These are phyloP conservation scores for Pleurotus tuber-regium DNA, from an alignment of 768 basidiomycete species.

Conservation along the genomic window DNA sequence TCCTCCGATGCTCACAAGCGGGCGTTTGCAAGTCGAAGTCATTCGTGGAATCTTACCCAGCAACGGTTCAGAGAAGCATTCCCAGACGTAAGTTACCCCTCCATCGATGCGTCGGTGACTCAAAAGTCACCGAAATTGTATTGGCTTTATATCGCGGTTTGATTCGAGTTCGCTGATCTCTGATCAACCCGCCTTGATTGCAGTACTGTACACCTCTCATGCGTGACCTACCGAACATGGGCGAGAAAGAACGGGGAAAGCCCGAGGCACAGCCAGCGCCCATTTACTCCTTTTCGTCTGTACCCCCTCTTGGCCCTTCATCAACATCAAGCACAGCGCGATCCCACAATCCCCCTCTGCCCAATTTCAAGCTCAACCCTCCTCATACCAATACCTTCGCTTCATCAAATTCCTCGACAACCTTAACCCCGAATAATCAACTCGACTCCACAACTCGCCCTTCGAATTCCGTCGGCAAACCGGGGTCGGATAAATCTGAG, in stretches of 20 bases:
- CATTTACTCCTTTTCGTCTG: slow-evolving; percentile 15
- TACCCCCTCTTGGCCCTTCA: slow-evolving; percentile 15
- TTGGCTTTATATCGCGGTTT: slow-evolving; percentile 6
- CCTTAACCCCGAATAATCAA: background rate
- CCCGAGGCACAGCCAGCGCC: slow-evolving; percentile 28
- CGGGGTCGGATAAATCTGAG: slow-evolving; percentile 21
- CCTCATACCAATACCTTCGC: slow-evolving; percentile 15
- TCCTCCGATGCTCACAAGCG: slow-evolving; percentile 79
- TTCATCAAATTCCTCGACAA: slow-evolving; percentile 13
- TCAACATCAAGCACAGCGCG: slow-evolving; percentile 10
- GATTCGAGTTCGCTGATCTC: slow-evolving; percentile 3
- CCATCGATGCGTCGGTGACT: slow-evolving; percentile 15
- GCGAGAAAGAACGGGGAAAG: slow-evolving; percentile 67
- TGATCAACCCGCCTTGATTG: slow-evolving; percentile 11
- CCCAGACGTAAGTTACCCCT: slow-evolving; percentile 65
- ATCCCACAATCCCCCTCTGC: slow-evolving; percentile 11
- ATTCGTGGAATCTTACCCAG: slow-evolving; percentile 81
- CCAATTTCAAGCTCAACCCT: slow-evolving; percentile 5
- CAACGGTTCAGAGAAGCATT: slow-evolving; percentile 85
- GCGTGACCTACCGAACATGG: slow-evolving; percentile 92
- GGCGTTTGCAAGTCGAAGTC: slow-evolving; percentile 72
- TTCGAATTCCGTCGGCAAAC: slow-evolving; percentile 2
- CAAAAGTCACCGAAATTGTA: slow-evolving; percentile 9
- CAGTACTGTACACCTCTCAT: slow-evolving; percentile 70
- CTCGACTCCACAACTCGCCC: background rate